Conservation (phyloP, 2,329 filamentous ascomycete genomes). For the Cordyceps javanica region DNA sequence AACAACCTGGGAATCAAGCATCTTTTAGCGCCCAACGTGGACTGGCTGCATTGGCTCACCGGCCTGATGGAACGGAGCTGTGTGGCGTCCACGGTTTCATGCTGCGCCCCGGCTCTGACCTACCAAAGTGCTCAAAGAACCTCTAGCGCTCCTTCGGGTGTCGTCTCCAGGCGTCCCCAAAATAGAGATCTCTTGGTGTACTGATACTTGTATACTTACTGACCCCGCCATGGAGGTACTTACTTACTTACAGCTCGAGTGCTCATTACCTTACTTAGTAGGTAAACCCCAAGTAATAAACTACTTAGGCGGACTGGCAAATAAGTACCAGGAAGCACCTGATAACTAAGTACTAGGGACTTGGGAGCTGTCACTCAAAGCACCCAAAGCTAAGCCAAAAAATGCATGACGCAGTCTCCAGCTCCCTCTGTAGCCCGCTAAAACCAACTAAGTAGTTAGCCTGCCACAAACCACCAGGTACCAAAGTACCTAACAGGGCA, state of each 20-base stretch:
- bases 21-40: not conserved
- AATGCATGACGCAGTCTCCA: constrained; percentile 1
- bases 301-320: too few species aligned
- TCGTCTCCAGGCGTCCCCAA: not conserved
- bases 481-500: not conserved
- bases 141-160: not conserved
- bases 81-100: not conserved
- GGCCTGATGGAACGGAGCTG: not conserved
- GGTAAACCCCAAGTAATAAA: too few species aligned
- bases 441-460: not conserved
- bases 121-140: not conserved
- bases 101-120: not conserved
- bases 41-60: too few species aligned
- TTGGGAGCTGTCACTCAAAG: not conserved
- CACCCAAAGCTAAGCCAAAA: not conserved
- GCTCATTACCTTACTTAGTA: too few species aligned
- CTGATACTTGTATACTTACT: too few species aligned
- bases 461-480: not conserved
- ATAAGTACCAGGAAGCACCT: too few species aligned
- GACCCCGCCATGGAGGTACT: too few species aligned
- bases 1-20: not conserved
- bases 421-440: not conserved
- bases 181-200: not conserved
- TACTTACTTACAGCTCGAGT: too few species aligned
- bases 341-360: not conserved